Evolutionary conservation across 805 yeast species (phyloP), one percentile per base, ranked within the genome.

Genomic region (Kodamaea sagamina): DNA sequence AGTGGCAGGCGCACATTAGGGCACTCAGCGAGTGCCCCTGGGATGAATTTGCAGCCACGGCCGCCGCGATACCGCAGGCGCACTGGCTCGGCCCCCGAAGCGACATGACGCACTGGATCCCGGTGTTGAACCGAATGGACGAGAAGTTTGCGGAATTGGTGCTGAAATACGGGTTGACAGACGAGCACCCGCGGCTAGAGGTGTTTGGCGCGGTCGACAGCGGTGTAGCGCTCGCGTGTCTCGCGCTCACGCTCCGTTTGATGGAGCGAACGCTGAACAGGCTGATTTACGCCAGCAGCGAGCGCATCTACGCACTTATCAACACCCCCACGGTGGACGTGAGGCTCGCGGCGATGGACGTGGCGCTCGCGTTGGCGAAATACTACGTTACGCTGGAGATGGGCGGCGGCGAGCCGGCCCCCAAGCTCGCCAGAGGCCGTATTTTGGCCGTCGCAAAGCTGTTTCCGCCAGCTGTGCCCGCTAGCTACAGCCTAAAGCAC

Each of bases 111-210:
- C 82, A 82, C 46, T 90, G 96, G 93, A 77, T 86, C 21, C 76
- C 84, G 0, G 79, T 87, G 1, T 68, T 92, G 52, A 85, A 89
- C 60, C 71, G 83, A 52, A 79, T 90, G 55, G 97, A 90, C 58
- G 74, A 69, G 9, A 72, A 87, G 5, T 65, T 87, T 41, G 85
- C 81, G 40, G 52, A 55, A 3, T 66, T 75, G 16, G 75, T 85
- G 11, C 63, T 63, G 6, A 78, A 78, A 47, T 84, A 87, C 54
- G 68, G 65, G 25, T 61, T 82, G 41, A 72, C 68, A 26, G 69
- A 70, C 10, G 75, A 74, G 13, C 53, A 62, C 41, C 75, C 79
- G 3, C 72, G 63, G 34, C 71, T 86, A 13, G 63, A 63, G 19
- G 67, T 67, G 11, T 68, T 86, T 44, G 55, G 63, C 0, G 42